Evolutionary conservation across 2,329 filamentous ascomycete genomes (phyloP).

Genomic region (Colletotrichum karsti): DNA sequence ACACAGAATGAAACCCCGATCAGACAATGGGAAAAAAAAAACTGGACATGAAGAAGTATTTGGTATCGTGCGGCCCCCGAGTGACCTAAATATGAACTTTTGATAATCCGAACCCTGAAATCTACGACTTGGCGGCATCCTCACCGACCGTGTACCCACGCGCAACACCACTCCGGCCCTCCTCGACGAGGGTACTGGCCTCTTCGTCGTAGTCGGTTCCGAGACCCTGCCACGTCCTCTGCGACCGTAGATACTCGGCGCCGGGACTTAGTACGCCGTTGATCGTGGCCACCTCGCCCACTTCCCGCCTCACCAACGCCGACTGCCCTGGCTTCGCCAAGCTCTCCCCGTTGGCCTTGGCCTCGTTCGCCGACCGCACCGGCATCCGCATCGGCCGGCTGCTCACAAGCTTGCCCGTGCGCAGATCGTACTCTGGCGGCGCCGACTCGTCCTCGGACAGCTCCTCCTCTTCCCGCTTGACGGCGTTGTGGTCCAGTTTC

Average conservation of each 20-base stretch:
- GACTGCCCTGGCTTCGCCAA: slow-evolving; percentile 27
- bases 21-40: not conserved
- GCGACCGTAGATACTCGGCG: slow-evolving; percentile 83
- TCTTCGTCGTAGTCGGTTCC: slow-evolving; percentile 82
- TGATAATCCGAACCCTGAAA: not conserved
- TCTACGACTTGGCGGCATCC: slow-evolving; percentile 35
- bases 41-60: not conserved
- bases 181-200: slow-evolving; percentile 76
- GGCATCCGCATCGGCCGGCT: slow-evolving; percentile 76
- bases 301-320: slow-evolving; percentile 68
- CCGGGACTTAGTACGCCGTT: slow-evolving; percentile 91
- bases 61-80: not conserved
- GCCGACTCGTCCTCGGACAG: slow-evolving; percentile 73
- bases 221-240: slow-evolving; percentile 90
- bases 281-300: slow-evolving; percentile 79
- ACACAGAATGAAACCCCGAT: not conserved
- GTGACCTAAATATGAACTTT: not conserved
- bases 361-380: slow-evolving; percentile 28
- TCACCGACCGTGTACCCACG: slow-evolving; percentile 85
- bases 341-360: slow-evolving; percentile 32
- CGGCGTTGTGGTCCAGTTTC: slow-evolving; percentile 60
- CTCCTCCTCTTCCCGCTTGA: slow-evolving; percentile 13
- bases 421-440: slow-evolving; percentile 90
- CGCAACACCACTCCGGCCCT: slow-evolving; percentile 87
- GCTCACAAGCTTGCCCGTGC: slow-evolving; percentile 84